Conservation (phyloP, 2,329 filamentous ascomycete species). For the Fusarium austroafricanum region DNA sequence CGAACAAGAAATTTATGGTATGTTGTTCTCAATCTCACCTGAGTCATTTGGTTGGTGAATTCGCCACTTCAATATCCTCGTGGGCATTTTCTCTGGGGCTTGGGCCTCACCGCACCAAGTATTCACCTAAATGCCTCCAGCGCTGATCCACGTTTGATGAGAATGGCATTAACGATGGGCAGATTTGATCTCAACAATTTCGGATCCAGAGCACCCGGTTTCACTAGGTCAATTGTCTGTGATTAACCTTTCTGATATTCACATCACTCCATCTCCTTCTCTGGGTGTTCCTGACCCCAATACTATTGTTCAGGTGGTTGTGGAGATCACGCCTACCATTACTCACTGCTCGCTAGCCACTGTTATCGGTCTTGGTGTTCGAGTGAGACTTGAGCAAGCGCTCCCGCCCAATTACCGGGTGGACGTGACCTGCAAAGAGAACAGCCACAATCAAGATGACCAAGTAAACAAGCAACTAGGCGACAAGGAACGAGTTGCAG, state of each 20-base stretch:
- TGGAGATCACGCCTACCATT: conserved; percentile 95
- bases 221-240: conserved; percentile 94
- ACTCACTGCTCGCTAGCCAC: conserved; percentile 97
- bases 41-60: conserved; percentile 18
- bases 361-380: conserved; percentile 92
- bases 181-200: conserved; percentile 96
- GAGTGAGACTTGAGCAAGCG: conserved; percentile 89
- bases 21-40: conserved; percentile 32
- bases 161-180: conserved; percentile 35
- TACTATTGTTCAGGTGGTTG: conserved; percentile 78
- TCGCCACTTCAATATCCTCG: conserved; percentile 11
- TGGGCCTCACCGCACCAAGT: neutral
- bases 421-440: conserved; percentile 94
- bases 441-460: conserved; percentile 93
- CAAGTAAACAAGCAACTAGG: conserved; percentile 97
- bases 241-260: conserved; percentile 94
- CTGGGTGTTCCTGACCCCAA: conserved; percentile 57
- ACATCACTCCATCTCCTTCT: conserved; percentile 66
- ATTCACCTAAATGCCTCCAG: neutral
- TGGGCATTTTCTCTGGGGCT: neutral
- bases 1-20: conserved; percentile 96
- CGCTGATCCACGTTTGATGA: neutral
- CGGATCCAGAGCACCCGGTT: conserved; percentile 95
- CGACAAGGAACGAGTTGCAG: conserved; percentile 96
- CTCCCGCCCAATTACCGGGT: conserved; percentile 92